phyloP scores from a whole-genome alignment of 495 filamentous ascomycete genomes.

The Hypoxylon intermedium region DNA sequence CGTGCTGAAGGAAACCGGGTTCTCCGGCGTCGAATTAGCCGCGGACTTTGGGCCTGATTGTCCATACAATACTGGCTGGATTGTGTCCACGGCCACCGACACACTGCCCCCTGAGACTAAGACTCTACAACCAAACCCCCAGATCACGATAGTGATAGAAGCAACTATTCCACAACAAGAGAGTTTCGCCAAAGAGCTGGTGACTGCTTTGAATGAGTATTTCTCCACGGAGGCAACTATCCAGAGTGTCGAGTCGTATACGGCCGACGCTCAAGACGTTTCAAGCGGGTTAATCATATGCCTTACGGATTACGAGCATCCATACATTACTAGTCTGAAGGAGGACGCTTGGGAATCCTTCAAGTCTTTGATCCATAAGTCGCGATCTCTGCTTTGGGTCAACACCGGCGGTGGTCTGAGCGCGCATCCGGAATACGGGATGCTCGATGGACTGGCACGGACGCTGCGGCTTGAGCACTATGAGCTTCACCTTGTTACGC shows the following conservation, averaged over 20 bases:
- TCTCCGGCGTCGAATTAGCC: constrained; percentile 51
- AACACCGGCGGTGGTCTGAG: constrained; percentile 1
- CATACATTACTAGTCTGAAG: constrained; percentile 46
- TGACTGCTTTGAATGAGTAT: not conserved
- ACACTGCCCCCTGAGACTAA: not conserved
- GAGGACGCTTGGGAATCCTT: constrained; percentile 30
- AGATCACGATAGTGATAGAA: constrained; percentile 1
- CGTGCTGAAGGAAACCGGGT: constrained; percentile 46
- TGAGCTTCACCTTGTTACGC: constrained; percentile 20
- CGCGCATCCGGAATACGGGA: constrained; percentile 34
- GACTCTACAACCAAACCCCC: not conserved
- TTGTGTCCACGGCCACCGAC: constrained; percentile 42
- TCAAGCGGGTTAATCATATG: constrained; percentile 42
- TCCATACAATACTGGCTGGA: constrained; percentile 47
- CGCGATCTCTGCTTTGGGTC: constrained; percentile 35
- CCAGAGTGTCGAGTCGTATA: not conserved
- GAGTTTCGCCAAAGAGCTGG: not conserved
- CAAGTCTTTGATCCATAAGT: constrained; percentile 40
- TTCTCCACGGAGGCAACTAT: not conserved
- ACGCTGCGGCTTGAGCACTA: constrained; percentile 23
- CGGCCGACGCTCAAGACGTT: not conserved
- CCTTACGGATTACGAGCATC: constrained; percentile 52
- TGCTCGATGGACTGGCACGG: constrained; percentile 31
- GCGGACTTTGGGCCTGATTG: constrained; percentile 5
- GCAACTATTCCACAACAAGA: not conserved